Evolutionary conservation across 2,329 filamentous ascomycete genomes (phyloP).

Genomic region (Cordyceps militaris): DNA sequence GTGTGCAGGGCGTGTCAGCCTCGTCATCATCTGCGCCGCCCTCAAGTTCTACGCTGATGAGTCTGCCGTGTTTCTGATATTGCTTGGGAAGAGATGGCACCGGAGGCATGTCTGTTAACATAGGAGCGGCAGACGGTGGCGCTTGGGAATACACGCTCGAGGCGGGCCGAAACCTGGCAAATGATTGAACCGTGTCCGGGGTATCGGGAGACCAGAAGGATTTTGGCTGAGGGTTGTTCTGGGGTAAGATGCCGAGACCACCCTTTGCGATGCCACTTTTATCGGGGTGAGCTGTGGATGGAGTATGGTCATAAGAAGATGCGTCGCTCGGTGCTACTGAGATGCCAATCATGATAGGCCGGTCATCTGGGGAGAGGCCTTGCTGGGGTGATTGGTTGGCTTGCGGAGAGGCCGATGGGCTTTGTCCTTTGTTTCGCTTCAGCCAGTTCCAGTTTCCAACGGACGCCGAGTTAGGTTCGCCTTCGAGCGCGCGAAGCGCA

Average conservation of each 20-base stretch:
- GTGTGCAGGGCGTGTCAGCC: slow-evolving; percentile 51
- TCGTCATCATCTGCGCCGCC: slow-evolving; percentile 30
- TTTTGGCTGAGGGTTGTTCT: slow-evolving; percentile 27
- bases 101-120: slow-evolving; percentile 43
- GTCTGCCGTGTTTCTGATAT: slow-evolving; percentile 27
- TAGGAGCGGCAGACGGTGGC: slow-evolving; percentile 29
- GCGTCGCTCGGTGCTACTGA: slow-evolving; percentile 46
- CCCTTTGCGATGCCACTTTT: background rate
- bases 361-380: slow-evolving; percentile 59
- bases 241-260: slow-evolving; percentile 8
- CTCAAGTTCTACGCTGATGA: slow-evolving; percentile 30
- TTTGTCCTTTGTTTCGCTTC: slow-evolving; percentile 32
- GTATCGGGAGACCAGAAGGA: slow-evolving; percentile 58
- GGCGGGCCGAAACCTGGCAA: slow-evolving; percentile 35
- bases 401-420: slow-evolving; percentile 22
- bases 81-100: slow-evolving; percentile 50
- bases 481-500: slow-evolving; percentile 53
- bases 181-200: slow-evolving; percentile 40
- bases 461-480: slow-evolving; percentile 44
- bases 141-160: slow-evolving; percentile 58
- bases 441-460: slow-evolving; percentile 54
- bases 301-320: slow-evolving; percentile 20
- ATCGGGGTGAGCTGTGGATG: slow-evolving; percentile 30
- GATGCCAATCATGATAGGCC: slow-evolving; percentile 68
- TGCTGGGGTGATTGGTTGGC: slow-evolving; percentile 22